Base-by-base conservation (phyloP, 352 stramenopile species). In the Globisporangium cystogenes region DNA sequence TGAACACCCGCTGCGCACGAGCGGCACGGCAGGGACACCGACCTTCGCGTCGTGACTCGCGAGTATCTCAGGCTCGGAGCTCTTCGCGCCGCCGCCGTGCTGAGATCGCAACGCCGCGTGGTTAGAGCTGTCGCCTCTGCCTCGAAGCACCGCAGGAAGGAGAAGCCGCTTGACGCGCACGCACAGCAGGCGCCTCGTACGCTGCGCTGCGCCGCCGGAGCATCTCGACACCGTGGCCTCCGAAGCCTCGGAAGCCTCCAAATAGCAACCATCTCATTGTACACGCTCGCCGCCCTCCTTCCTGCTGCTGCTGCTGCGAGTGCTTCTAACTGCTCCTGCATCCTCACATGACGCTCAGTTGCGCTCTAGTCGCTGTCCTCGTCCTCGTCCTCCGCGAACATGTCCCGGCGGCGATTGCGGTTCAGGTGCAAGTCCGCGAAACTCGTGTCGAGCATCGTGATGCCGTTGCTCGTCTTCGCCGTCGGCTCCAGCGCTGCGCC, bases 331-430 rank as follows among this genome's bases (percentile, higher is more conserved):
- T n/a, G n/a, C n/a, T n/a, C n/a, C n/a, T n/a, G n/a, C n/a, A n/a
- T n/a, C n/a, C n/a, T 5, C 26, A 29, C 26, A 5, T 29, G 26
- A 29, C 26, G 26, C 26, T n/a, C n/a, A n/a, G n/a, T n/a, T 63
- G 44, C 15, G 68, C 48, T 61, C 76, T 70, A 41, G 45, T 74
- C 39, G 36, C 51, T 58, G 31, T 63, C 65, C 24, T 87, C 72
- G 44, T 88, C 78, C 8, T 86, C 76, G 36, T 88, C 78, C 20
- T 7, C 47, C 5, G n/a, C 47, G 27, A 89, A 85, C 42, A 87
- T 65, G n/a, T 75, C 75, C 26, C 85, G 81, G 49, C 77, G 77
- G 10, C 77, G 82, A 71, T 92, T 92, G 54, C 75, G 76, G 62
- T 92, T 92, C 54, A 89, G 65, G 45, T 86, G 66, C 48, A 82